Evolutionary conservation across 371 early-diverging fungal species (phyloP), one percentile per base, ranked within the genome.

Genomic region (Paraphysoderma sedebokerense): DNA sequence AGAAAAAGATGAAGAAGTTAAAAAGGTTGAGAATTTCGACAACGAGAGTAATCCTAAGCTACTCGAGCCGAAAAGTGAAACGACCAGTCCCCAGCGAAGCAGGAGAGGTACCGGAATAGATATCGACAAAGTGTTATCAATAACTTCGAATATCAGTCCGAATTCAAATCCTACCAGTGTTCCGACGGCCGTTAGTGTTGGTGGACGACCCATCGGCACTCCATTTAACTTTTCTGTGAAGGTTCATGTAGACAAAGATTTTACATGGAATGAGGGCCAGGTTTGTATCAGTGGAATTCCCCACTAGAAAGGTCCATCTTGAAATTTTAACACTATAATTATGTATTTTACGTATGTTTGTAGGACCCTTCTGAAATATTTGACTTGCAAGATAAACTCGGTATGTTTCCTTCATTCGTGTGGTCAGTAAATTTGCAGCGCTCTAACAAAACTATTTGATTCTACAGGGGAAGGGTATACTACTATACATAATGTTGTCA

Each of bases 351-450:
- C 15, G n/a, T 35, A 15, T 15, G 35, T 15, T 15, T 35, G 12
- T 7, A 5, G 2, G 64, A 63, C 39, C 61, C 61, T 15, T 48
- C 39, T 8, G 46, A 50, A 30, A 11, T 63, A 35, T 63, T 60
- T 41, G 35, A 19, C 30, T 39, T 57, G 35, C 45, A 58, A 37
- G 64, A 57, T 32, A 60, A 58, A 47, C 53, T 63, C 20, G 64
- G 64, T 6, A 47, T 60, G 63, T n/a, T 54, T 26, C 19, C n/a
- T 52, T 8, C n/a, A 0, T 23, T 15, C 19, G 17, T 5, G 12
- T 13, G 24, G 39, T 8, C 15, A 17, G 19, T n/a, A 36, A 17
- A 1, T 9, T 17, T n/a, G 0, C 13, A 11, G 22, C 24, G 26
- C 17, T 13, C 39, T 9, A 9, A 0, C 2, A 2, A 24, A 9